Base-by-base conservation (phyloP, 305 asterid species). In the Fraxinus floribunda region DNA sequence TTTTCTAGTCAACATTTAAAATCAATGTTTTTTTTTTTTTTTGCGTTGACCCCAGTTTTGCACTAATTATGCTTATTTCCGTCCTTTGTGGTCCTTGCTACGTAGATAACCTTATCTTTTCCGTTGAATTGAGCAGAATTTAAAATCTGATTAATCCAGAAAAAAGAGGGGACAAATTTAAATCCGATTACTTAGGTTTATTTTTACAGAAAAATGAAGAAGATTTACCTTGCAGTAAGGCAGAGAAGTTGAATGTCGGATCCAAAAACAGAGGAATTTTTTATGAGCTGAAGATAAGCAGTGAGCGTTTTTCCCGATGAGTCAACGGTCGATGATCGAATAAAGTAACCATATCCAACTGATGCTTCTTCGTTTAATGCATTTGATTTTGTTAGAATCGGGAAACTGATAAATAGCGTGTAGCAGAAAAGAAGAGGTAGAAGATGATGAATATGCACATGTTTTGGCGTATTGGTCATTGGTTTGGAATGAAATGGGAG, bases 221-320 rank as follows among this genome's bases (percentile, higher is more conserved):
- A 29, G 18, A 66, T 26, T 66, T 83, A 92, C 97, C 94, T 87
- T 77, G 92, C 97, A 1, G 88, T 84, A 86, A 92, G 91, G 10
- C 84, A 80, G 76, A 92, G 92, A 60, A 68, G 85, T 0, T 86
- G 86, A 83, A 92, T 44, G 80, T 92, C 93, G 2, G 91, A 86
- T 32, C 97, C 93, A 79, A 30, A 91, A 20, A 89, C 90, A 24
- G 93, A 83, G 9, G 93, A 89, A 10, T 15, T 82, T 1, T 77
- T 78, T 39, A 89, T 89, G 81, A 87, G 89, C 74, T 66, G 74
- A 66, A 66, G 74, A 66, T 66, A 26, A 26, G 74, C 74, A 66
- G 38, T 66, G 38, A 66, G 36, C 2, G n/a, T 66, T 10, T 66
- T 66, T 66, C 36, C 35, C 35, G 74, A 26, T 3, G 74, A 66